Percentiles rank a stretch among this genome's conserved stretches.
These are phyloP conservation scores for Selenicereus undatus DNA, from an alignment of 148 eudicot genomes.

Conservation along the genomic window DNA sequence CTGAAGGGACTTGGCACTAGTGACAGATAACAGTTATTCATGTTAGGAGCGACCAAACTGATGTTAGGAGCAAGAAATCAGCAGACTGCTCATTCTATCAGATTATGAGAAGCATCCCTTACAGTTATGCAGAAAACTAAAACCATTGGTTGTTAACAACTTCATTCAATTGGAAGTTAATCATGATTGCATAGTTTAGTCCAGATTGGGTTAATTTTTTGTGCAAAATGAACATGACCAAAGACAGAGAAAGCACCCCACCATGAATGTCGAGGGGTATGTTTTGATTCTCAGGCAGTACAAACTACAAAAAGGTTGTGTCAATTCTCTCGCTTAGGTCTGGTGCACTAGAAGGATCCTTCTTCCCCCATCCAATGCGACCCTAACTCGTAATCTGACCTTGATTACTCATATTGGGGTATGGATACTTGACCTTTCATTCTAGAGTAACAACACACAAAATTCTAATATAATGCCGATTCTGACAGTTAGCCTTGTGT, in stretches of 20 bases:
- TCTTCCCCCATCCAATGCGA: too few relatives aligned
- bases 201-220: background rate
- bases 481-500: background rate
- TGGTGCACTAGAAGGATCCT: too few relatives aligned
- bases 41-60: background rate
- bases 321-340: too few relatives aligned
- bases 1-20: slow-evolving; percentile 61
- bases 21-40: slow-evolving; percentile 15
- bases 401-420: background rate
- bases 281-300: background rate
- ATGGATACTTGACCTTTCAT: background rate
- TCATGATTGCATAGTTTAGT: too few relatives aligned
- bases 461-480: background rate
- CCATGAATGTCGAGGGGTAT: background rate
- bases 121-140: too few relatives aligned
- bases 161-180: too few relatives aligned
- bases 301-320: background rate
- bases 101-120: too few relatives aligned
- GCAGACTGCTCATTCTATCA: too few relatives aligned
- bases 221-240: background rate
- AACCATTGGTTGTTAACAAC: too few relatives aligned
- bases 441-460: too few relatives aligned
- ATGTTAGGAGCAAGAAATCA: background rate
- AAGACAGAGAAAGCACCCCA: background rate
- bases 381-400: too few relatives aligned